phyloP scores from a whole-genome alignment of 2,329 filamentous ascomycete species.

The Sporothrix pseudoabietina region DNA sequence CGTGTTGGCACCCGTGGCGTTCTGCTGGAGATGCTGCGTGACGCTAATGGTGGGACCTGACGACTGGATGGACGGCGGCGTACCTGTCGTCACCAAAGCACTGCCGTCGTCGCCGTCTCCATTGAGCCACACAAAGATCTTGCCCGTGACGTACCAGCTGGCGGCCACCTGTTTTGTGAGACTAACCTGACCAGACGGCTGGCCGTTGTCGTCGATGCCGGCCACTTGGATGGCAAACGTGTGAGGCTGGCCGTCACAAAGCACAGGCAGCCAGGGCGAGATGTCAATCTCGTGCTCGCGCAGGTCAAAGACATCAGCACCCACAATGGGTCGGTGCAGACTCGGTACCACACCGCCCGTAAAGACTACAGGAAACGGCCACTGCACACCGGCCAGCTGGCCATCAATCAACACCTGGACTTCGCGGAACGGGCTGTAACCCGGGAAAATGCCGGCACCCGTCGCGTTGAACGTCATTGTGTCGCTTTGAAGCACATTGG shows the following conservation, averaged over 20 bases:
- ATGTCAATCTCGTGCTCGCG: conserved; percentile 81
- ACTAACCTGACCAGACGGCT: conserved; percentile 41
- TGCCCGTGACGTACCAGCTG: conserved; percentile 76
- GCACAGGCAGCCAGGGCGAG: conserved; percentile 70
- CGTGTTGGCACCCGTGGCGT: conserved; percentile 57
- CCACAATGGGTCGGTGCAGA: conserved; percentile 76
- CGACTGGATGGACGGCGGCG: conserved; percentile 36
- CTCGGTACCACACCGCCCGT: conserved; percentile 77
- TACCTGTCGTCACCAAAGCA: conserved; percentile 53
- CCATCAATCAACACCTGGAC: conserved; percentile 76
- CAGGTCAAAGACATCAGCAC: conserved; percentile 77
- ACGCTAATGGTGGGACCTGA: conserved; percentile 44
- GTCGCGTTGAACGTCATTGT: conserved; percentile 59
- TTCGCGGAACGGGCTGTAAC: conserved; percentile 75
- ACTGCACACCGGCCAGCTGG: conserved; percentile 70
- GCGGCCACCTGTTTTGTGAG: conserved; percentile 61
- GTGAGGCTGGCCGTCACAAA: conserved; percentile 67
- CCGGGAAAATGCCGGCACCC: conserved; percentile 61
- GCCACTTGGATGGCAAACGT: conserved; percentile 68
- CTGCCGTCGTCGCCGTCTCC: conserved; percentile 40
- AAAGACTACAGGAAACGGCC: conserved; percentile 82
- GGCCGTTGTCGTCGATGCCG: conserved; percentile 61
- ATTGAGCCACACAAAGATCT: conserved; percentile 77
- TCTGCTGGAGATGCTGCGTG: conserved; percentile 51
- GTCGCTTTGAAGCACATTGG: conserved; percentile 68